Conservation (phyloP, 2,329 filamentous ascomycete species). For the Penicillium verrucosum region DNA sequence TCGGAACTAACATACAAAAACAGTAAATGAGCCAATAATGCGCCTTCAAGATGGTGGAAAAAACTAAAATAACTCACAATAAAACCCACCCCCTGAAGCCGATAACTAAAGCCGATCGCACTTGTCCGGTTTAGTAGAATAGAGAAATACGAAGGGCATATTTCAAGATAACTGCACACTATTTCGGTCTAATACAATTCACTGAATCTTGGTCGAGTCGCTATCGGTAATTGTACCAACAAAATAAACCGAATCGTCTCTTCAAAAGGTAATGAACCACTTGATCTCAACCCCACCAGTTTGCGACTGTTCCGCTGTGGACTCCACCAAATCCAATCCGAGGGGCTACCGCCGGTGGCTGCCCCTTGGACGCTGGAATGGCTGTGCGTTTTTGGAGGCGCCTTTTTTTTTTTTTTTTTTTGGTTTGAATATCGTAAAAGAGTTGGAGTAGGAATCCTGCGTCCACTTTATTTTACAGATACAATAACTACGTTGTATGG, state of each 20-base stretch:
- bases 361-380: slow-evolving; percentile 10
- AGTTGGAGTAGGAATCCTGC: not conserved
- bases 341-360: not conserved
- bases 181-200: not conserved
- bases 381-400: not conserved
- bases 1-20: not conserved
- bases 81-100: too few relatives aligned
- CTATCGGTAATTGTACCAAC: not conserved
- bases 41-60: not conserved
- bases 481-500: not conserved
- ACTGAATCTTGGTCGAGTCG: not conserved
- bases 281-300: slow-evolving; percentile 18
- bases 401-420: not conserved
- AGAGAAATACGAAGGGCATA: not conserved
- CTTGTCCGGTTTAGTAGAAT: not conserved
- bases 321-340: slow-evolving; percentile 19
- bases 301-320: slow-evolving; percentile 22
- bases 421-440: not conserved
- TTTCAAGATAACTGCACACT: not conserved
- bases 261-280: slow-evolving; percentile 3
- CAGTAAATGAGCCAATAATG: not conserved
- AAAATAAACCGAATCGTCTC: not conserved
- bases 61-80: not conserved
- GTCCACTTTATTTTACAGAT: not conserved
- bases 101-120: not conserved